phyloP scores from a whole-genome alignment of 306 rosid genomes.

The Canavalia ensiformis region DNA sequence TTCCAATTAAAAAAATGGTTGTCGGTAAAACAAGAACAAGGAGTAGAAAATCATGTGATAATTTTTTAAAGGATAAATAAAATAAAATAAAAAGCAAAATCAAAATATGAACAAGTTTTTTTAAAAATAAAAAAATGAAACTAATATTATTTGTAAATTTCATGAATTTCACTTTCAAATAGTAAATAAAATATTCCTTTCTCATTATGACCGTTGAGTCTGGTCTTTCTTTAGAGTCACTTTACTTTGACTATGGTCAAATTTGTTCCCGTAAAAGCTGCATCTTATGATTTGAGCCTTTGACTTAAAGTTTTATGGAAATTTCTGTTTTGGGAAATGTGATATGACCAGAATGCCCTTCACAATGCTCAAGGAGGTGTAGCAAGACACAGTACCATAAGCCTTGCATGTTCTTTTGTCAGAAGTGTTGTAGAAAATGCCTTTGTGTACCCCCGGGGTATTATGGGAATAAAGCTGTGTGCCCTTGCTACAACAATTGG shows the following conservation, averaged over 20 bases:
- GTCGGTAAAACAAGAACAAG: no score
- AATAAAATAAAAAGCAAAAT: no score
- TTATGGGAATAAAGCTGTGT: constrained; percentile 84
- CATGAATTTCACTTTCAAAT: background rate
- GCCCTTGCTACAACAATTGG: constrained; percentile 98
- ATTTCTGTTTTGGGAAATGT: background rate
- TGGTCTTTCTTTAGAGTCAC: background rate
- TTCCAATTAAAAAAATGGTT: no score
- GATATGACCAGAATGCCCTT: constrained; percentile 80
- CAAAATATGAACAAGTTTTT: background rate
- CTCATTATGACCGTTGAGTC: background rate
- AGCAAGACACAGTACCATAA: constrained; percentile 80
- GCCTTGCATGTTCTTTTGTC: constrained; percentile 90
- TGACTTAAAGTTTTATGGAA: constrained; percentile 30
- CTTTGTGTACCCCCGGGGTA: constrained; percentile 92
- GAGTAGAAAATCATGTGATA: no score
- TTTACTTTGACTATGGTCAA: constrained; percentile 32
- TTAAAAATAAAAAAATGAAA: background rate
- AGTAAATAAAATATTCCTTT: background rate
- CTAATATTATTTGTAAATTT: background rate
- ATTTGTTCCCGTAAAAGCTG: constrained; percentile 35
- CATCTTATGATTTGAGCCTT: background rate
- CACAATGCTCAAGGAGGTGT: constrained; percentile 78
- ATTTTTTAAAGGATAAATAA: no score
- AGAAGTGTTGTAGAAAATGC: constrained; percentile 87